Evolutionary conservation across 1,284 basidiomycete genomes (phyloP).

Genomic region (Melampsora abietis-canadensis): DNA sequence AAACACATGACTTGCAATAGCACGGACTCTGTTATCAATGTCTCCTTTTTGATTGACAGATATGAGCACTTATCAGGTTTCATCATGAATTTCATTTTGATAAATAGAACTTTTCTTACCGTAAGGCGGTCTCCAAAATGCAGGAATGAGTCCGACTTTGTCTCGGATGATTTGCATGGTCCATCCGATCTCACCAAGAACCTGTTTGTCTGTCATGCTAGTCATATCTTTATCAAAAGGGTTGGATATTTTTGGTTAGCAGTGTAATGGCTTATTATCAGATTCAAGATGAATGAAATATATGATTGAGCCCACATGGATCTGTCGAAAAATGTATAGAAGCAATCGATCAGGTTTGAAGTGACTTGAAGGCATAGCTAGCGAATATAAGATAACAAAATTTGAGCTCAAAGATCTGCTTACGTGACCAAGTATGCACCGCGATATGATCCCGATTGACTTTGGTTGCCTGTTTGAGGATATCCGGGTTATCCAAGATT

Average conservation of each 20-base stretch:
- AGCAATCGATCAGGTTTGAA: neutral
- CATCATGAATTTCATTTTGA: neutral
- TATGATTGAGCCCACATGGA: neutral
- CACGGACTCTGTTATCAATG: slow-evolving; percentile 38
- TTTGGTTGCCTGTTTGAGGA: slow-evolving; percentile 61
- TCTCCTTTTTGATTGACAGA: slow-evolving; percentile 14
- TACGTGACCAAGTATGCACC: slow-evolving; percentile 60
- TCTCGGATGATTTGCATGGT: slow-evolving; percentile 76
- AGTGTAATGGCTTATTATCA: no score
- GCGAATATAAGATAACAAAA: neutral
- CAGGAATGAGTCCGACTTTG: slow-evolving; percentile 57
- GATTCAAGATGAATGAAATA: neutral
- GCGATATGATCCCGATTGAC: slow-evolving; percentile 63
- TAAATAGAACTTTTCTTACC: slow-evolving; percentile 60
- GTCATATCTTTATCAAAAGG: slow-evolving; percentile 61
- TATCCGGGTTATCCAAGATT: slow-evolving; percentile 61
- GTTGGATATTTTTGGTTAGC: neutral
- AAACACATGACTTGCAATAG: slow-evolving; percentile 43
- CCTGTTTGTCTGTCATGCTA: slow-evolving; percentile 65
- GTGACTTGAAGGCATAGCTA: neutral
- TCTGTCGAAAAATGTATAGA: slow-evolving; percentile 1
- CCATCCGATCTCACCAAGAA: slow-evolving; percentile 77
- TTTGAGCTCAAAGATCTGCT: neutral
- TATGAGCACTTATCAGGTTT: neutral
- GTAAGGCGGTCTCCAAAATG: slow-evolving; percentile 63